phyloP scores from a whole-genome alignment of 192 early-diverging fungal species.

The Entomortierella parvispora region DNA sequence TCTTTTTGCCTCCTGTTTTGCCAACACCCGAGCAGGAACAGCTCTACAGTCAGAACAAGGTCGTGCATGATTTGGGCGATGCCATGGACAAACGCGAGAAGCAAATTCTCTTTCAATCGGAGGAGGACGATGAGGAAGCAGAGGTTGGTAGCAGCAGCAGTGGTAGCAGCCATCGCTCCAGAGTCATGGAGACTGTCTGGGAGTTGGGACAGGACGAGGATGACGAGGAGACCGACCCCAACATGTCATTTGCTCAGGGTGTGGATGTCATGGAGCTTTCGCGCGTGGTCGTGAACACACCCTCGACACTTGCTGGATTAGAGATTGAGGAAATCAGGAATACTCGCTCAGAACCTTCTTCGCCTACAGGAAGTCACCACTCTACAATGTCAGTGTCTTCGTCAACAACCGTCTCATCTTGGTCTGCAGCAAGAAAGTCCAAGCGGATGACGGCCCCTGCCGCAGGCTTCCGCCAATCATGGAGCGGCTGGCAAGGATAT shows the following conservation, averaged over 20 bases:
- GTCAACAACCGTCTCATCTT: constrained; percentile 6
- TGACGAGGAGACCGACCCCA: not conserved
- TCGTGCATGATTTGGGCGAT: constrained; percentile 5
- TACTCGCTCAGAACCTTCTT: constrained; percentile 15
- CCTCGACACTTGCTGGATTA: not conserved
- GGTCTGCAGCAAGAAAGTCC: constrained; percentile 9
- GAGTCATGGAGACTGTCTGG: not conserved
- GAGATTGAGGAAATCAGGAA: constrained; percentile 14
- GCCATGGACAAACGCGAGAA: constrained; percentile 29
- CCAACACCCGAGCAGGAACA: not conserved
- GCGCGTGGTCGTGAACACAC: constrained; percentile 10
- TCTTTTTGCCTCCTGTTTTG: constrained; percentile 51
- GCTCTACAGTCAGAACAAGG: not conserved
- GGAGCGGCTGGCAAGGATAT: constrained; percentile 52
- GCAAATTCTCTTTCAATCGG: constrained; percentile 19
- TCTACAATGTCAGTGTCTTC: constrained; percentile 3
- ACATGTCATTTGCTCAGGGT: not conserved
- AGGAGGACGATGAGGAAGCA: not conserved
- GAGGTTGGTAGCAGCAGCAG: constrained; percentile 6
- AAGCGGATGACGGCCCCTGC: not conserved
- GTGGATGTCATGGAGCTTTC: constrained; percentile 20
- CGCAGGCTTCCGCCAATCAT: constrained; percentile 18
- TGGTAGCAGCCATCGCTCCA: not conserved
- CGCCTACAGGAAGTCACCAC: constrained; percentile 27
- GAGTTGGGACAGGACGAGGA: not conserved